A percentile compares a stretch with the other conserved stretches of the same genome.
phyloP scores from a whole-genome alignment of 345 rosid species.

The Citrus sp. region DNA sequence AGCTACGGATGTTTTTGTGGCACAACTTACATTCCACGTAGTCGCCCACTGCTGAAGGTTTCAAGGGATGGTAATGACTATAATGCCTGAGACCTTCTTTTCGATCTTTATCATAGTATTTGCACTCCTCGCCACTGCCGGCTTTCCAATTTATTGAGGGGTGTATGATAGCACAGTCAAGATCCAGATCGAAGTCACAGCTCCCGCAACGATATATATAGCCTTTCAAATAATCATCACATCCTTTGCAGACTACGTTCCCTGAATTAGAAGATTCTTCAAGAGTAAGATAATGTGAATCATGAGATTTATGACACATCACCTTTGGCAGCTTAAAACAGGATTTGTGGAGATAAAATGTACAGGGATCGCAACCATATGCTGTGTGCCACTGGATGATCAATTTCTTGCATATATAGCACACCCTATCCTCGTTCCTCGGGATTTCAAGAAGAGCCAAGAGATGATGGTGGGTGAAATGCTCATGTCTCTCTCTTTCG shows the following conservation, averaged over 20 bases:
- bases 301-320: neutral
- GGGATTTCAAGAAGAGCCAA: neutral
- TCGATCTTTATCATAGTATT: neutral
- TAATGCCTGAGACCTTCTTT: neutral
- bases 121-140: neutral
- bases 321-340: neutral
- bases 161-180: too few species aligned
- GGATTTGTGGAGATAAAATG: neutral
- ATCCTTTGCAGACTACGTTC: too few species aligned
- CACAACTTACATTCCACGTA: neutral
- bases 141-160: neutral
- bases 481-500: neutral
- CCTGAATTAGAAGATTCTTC: too few species aligned
- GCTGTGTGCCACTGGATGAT: neutral
- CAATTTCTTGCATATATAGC: neutral
- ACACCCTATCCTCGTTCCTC: fast-evolving
- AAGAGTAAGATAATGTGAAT: neutral
- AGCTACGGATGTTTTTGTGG: neutral
- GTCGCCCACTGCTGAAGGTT: neutral
- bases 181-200: neutral
- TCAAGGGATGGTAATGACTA: neutral
- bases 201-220: neutral
- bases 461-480: neutral
- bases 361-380: neutral
- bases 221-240: too few species aligned